Conservation (phyloP, 257 asterid species). For the Plantago elongata region DNA sequence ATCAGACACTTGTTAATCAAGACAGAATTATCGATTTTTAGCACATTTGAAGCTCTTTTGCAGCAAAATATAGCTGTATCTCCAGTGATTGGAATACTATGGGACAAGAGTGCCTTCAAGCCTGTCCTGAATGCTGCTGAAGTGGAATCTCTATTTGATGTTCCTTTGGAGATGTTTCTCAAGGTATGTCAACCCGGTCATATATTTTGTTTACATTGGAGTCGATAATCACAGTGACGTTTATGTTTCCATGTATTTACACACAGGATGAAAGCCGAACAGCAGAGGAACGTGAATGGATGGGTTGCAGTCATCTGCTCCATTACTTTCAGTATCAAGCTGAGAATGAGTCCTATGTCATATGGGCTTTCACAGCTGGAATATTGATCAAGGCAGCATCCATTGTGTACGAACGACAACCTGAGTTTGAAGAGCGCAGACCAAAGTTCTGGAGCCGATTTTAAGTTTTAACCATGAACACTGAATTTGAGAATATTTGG, state of each 20-base stretch:
- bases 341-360: slow-evolving; percentile 36
- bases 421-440: slow-evolving; percentile 50
- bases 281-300: slow-evolving; percentile 54
- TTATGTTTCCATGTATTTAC: neutral
- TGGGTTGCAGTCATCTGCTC: slow-evolving; percentile 47
- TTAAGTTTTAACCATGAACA: slow-evolving; percentile 29
- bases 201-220: slow-evolving; percentile 3
- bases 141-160: slow-evolving; percentile 70
- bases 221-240: neutral
- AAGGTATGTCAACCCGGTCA: slow-evolving; percentile 34
- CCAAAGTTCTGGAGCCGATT: slow-evolving; percentile 64
- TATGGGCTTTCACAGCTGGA: slow-evolving; percentile 89
- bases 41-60: slow-evolving; percentile 2
- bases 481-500: neutral
- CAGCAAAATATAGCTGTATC: slow-evolving; percentile 52
- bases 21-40: neutral
- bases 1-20: too few relatives aligned
- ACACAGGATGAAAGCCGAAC: slow-evolving; percentile 64
- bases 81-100: slow-evolving; percentile 73
- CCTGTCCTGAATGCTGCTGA: slow-evolving; percentile 59
- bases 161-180: slow-evolving; percentile 80
- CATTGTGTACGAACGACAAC: slow-evolving; percentile 48
- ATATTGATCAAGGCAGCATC: slow-evolving; percentile 62
- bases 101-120: slow-evolving; percentile 41
- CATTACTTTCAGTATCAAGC: slow-evolving; percentile 63